Percentiles rank a stretch among this genome's conserved stretches.
These are phyloP conservation scores for Blepharisma japonicum DNA, from an alignment of 73 alveolate species.

Conservation along the genomic window DNA sequence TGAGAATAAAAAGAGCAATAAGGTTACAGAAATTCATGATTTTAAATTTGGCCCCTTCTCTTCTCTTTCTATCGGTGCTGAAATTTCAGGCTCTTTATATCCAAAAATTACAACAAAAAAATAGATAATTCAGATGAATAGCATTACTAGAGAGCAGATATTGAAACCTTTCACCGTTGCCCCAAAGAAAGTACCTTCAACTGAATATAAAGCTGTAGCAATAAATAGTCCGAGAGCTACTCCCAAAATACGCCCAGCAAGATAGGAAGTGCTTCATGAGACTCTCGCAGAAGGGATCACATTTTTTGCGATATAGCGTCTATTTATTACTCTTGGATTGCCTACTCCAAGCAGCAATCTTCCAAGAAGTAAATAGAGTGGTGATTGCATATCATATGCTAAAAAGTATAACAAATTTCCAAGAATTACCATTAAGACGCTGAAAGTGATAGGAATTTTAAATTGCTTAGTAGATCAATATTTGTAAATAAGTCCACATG, in stretches of 20 bases:
- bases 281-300: slow-evolving; percentile 25
- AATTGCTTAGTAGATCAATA: background rate
- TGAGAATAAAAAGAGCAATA: background rate
- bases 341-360: slow-evolving; percentile 55
- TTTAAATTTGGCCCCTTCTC: background rate
- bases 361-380: slow-evolving; percentile 21
- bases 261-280: slow-evolving; percentile 18
- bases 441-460: slow-evolving; percentile 28
- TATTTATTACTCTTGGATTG: slow-evolving; percentile 49
- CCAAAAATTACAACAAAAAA: background rate
- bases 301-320: slow-evolving; percentile 47
- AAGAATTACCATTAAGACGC: slow-evolving; percentile 32
- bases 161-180: background rate
- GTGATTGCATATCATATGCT: slow-evolving; percentile 24
- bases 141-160: background rate
- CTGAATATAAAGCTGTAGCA: background rate
- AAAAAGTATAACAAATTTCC: slow-evolving; percentile 33
- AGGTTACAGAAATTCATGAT: background rate
- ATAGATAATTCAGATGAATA: background rate
- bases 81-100: background rate
- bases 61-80: background rate
- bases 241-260: slow-evolving; percentile 30
- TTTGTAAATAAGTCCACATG: background rate
- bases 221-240: slow-evolving; percentile 19
- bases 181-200: background rate